Base-by-base conservation (phyloP, 2,329 filamentous ascomycete genomes). In the Arachnopeziza araneosa region DNA sequence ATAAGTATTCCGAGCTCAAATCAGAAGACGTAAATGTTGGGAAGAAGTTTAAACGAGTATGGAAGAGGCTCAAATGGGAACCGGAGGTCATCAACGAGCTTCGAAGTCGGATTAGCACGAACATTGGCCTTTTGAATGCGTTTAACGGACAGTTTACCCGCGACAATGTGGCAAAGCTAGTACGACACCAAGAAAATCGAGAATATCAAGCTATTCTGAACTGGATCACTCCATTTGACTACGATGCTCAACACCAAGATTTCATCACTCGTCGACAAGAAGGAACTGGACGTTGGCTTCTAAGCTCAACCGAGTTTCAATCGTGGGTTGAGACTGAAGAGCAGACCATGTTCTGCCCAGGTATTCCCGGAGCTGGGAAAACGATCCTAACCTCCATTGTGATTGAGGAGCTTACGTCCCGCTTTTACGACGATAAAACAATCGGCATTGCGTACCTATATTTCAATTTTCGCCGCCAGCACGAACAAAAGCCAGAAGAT, bases 331-430 rank as follows among this genome's bases (percentile, higher is more conserved):
- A 66, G 17, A 56, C 58, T 6, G n/a, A 55, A 19, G 51, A 62
- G 44, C 32, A 65, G 58, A 64, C 49, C 2, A 49, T 67, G 22
- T 65, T 60, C 55, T 66, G 64, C 54, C 64, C 61, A 54, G 63
- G 63, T 19, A 63, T 63, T 54, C 64, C 77, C 0, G 78, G 79
- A 3, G 75, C 78, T 0, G 78, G 79, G 0, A 82, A 82, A 65
- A 81, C 78, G 0, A 77, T 80, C 6, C 56, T 79, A 0, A 67
- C 76, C 0, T 74, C 78, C 0, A 72, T 75, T 14, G 72, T 78
- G 0, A 64, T 81, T 0, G 71, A 81, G 1, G 10, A 79, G n/a
- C 68, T 82, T 1, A 21, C 19, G 3, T 56, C 24, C 1, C 49
- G 24, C 1, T 73, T 71, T 52, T 8, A 58, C 0, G 59, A 68